Evolutionary conservation across 257 asterid species (phyloP).

Genomic region (Solanum virginianum): DNA sequence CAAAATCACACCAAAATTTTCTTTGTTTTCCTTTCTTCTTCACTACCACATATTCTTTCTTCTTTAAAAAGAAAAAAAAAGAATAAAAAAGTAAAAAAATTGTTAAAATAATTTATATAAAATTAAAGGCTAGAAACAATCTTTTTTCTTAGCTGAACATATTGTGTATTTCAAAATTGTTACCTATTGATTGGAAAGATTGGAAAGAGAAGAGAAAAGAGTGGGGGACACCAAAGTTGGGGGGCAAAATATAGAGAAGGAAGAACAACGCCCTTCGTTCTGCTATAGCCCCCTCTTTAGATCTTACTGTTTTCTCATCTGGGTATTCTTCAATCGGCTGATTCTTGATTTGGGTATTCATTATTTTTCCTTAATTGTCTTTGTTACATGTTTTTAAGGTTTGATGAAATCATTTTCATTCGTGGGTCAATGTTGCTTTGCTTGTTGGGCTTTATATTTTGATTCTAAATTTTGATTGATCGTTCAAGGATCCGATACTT

Average conservation of each 20-base stretch:
- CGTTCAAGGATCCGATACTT: constrained; percentile 5
- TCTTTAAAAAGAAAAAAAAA: not conserved
- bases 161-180: not conserved
- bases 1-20: not conserved
- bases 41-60: constrained; percentile 1
- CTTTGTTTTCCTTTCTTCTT: not conserved
- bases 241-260: constrained; percentile 12
- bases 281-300: constrained; percentile 7
- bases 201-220: constrained; percentile 7
- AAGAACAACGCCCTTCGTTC: constrained; percentile 7
- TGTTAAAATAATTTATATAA: not conserved
- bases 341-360: constrained; percentile 11
- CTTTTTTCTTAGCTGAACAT: not conserved
- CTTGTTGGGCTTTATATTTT: not conserved
- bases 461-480: constrained; percentile 5
- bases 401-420: not conserved
- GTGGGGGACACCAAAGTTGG: constrained; percentile 1
- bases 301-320: constrained; percentile 3
- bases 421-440: not conserved
- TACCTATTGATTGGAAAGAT: constrained; percentile 1
- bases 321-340: not conserved
- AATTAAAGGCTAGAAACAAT: not conserved
- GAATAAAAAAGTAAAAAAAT: not conserved
- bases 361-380: not conserved
- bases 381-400: not conserved